Percentiles rank a stretch among this genome's conserved stretches.
phyloP scores from a whole-genome alignment of 345 rosid species.

The Rhizophora apiculata region DNA sequence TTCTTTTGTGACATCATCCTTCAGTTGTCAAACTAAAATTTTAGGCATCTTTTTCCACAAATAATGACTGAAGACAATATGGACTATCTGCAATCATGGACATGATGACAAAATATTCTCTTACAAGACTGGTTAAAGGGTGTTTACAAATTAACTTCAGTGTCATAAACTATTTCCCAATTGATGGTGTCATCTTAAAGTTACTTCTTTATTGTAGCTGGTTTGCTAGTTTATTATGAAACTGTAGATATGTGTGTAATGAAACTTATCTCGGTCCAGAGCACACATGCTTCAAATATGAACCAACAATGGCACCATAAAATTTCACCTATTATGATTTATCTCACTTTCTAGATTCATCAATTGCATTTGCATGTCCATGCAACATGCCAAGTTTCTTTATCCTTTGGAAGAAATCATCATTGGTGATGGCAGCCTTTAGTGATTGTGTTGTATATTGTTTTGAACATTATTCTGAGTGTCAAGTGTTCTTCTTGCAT shows the following conservation, averaged over 20 bases:
- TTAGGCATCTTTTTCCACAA: too few relatives aligned
- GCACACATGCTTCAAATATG: background rate
- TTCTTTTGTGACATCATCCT: too few relatives aligned
- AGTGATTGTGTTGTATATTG: background rate
- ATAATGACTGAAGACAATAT: too few relatives aligned
- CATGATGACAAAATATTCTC: too few relatives aligned
- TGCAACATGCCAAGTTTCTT: background rate
- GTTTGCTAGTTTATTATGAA: background rate
- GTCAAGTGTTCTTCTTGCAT: background rate
- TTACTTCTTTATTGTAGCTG: background rate
- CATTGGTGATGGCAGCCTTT: background rate
- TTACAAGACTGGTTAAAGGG: background rate
- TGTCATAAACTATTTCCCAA: background rate
- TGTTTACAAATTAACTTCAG: background rate
- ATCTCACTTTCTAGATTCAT: background rate
- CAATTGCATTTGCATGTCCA: background rate
- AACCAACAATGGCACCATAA: too few relatives aligned
- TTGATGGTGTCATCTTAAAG: background rate
- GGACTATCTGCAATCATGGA: too few relatives aligned
- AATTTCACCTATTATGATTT: too few relatives aligned
- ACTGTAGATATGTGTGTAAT: background rate
- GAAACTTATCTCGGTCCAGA: background rate
- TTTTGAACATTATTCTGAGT: background rate
- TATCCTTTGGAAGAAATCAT: background rate
- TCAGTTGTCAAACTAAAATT: too few relatives aligned